Conservation (phyloP, 441 rosid species). For the Gossypium lobatum region DNA sequence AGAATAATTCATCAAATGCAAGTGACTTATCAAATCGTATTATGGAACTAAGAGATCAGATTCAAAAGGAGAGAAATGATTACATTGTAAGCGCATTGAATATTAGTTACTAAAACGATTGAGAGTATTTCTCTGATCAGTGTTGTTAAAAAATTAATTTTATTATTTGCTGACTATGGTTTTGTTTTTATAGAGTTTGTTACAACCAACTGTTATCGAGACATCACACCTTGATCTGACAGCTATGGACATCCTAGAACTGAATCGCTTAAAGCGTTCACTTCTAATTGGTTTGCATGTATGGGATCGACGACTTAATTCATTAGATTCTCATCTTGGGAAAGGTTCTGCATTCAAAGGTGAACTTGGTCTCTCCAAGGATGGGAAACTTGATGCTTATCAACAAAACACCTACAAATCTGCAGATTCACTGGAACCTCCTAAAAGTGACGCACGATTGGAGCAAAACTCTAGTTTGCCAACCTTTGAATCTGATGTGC, state of each 20-base stretch:
- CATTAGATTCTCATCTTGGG: slow-evolving; percentile 52
- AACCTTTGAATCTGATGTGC: slow-evolving; percentile 18
- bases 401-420: slow-evolving; percentile 23
- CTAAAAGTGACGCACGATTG: slow-evolving; percentile 18
- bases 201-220: slow-evolving; percentile 43
- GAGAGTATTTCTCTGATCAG: too few species aligned
- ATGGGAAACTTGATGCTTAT: slow-evolving; percentile 21
- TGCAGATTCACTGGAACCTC: slow-evolving; percentile 26
- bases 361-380: slow-evolving; percentile 25
- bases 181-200: too few species aligned
- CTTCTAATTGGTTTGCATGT: slow-evolving; percentile 64
- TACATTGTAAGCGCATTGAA: too few species aligned
- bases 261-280: slow-evolving; percentile 58
- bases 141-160: not conserved
- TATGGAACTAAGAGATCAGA: slow-evolving; percentile 57
- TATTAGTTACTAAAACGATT: too few species aligned
- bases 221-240: slow-evolving; percentile 29
- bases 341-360: slow-evolving; percentile 35
- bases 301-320: slow-evolving; percentile 73
- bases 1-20: slow-evolving; percentile 33
- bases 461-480: slow-evolving; percentile 24
- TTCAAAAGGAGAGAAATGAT: slow-evolving; percentile 54
- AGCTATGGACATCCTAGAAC: slow-evolving; percentile 66
- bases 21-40: slow-evolving; percentile 46
- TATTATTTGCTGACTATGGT: too few species aligned